Conservation (phyloP, 805 yeast genomes). For the Vanderwaltozyma yarrowii region DNA sequence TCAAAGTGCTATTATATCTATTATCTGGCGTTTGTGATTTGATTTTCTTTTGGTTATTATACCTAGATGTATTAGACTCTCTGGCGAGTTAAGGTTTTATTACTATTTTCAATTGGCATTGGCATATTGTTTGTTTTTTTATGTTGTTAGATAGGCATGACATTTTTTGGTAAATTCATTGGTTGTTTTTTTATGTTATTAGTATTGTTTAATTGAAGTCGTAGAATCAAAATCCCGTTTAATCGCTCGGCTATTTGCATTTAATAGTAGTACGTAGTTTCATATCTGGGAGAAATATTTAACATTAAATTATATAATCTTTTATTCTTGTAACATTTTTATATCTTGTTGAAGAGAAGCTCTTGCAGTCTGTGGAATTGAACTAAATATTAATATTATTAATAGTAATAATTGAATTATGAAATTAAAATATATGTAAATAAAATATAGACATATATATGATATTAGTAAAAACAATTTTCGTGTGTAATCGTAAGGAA, state of each 20-base stretch:
- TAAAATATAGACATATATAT: too few species aligned
- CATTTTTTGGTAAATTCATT: not conserved
- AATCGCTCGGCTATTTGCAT: conserved; percentile 33
- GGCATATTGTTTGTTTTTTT: too few species aligned
- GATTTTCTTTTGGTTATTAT: not conserved
- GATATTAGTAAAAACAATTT: too few species aligned
- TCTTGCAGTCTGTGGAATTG: too few species aligned
- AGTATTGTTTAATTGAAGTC: conserved; percentile 12
- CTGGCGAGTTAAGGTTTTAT: not conserved
- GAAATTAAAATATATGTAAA: too few species aligned
- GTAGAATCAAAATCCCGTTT: conserved; percentile 28
- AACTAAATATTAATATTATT: too few species aligned
- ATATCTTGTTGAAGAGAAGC: not conserved
- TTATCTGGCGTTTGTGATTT: not conserved
- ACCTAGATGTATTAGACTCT: not conserved
- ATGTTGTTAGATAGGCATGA: not conserved
- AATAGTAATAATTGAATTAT: too few species aligned
- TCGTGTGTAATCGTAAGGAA: too few species aligned
- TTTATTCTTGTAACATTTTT: not conserved
- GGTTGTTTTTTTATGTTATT: not conserved
- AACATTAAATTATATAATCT: not conserved
- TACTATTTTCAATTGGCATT: too few species aligned
- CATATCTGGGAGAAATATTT: conserved; percentile 29
- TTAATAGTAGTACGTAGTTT: conserved; percentile 31
- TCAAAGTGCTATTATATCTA: not conserved